phyloP scores from a whole-genome alignment of 208 protist species.

The Leishmania tarentolae region DNA sequence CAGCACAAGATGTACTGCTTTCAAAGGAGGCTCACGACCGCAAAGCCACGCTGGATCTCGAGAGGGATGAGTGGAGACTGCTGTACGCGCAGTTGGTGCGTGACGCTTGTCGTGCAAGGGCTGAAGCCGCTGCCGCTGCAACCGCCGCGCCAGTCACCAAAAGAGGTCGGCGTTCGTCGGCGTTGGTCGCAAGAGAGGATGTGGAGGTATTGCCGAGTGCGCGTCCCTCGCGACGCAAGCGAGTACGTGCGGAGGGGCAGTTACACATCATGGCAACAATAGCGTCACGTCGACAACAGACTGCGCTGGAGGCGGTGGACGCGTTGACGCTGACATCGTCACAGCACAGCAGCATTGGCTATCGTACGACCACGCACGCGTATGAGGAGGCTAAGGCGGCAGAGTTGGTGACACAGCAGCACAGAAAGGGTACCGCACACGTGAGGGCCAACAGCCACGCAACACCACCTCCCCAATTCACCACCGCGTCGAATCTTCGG shows the following conservation, averaged over 20 bases:
- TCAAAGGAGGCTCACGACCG: conserved; percentile 21
- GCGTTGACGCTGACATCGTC: conserved; percentile 13
- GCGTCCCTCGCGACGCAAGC: conserved; percentile 7
- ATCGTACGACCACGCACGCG: neutral
- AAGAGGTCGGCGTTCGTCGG: neutral
- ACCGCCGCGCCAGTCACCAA: neutral
- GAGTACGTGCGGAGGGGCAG: neutral
- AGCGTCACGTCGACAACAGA: conserved; percentile 16
- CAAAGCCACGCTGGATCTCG: conserved; percentile 39
- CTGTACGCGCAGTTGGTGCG: conserved; percentile 28
- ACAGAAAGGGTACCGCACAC: neutral
- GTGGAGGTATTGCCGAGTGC: neutral
- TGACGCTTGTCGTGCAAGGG: conserved; percentile 23
- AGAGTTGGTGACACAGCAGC: neutral
- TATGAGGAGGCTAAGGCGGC: neutral
- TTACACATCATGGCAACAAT: neutral
- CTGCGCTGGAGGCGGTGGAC: conserved; percentile 22
- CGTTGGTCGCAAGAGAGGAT: neutral
- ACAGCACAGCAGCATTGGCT: neutral
- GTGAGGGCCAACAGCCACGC: neutral
- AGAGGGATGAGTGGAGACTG: conserved; percentile 50
- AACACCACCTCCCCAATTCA: neutral
- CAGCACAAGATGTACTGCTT: neutral
- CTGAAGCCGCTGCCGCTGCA: conserved; percentile 5
- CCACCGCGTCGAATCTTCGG: neutral